phyloP scores from a whole-genome alignment of 208 protist species.

The Leishmania martiniquensis region DNA sequence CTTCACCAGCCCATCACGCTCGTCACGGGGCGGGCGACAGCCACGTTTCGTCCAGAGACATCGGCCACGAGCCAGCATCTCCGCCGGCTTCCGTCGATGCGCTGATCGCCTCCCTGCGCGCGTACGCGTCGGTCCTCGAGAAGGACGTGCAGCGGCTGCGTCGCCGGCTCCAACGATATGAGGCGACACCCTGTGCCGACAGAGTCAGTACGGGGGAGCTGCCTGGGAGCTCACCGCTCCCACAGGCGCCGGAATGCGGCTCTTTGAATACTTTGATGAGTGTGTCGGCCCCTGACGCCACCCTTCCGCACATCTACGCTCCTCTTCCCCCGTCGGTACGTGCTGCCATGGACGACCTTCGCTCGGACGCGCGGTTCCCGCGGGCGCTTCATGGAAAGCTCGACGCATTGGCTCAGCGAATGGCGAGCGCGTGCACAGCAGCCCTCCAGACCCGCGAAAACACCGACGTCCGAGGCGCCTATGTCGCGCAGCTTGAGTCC shows the following conservation, averaged over 20 bases:
- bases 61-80: not conserved
- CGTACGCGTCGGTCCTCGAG: conserved; percentile 11
- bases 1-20: not conserved
- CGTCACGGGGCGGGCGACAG: not conserved
- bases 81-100: not conserved
- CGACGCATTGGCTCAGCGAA: not conserved
- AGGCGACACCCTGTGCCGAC: not conserved
- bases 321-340: not conserved
- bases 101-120: not conserved
- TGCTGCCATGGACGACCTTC: conserved; percentile 2
- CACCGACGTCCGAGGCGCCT: conserved; percentile 21
- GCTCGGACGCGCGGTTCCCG: conserved; percentile 4
- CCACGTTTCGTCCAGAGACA: not conserved
- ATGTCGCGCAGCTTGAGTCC: conserved; percentile 29
- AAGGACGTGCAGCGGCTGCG: conserved; percentile 9
- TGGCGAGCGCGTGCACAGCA: not conserved
- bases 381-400: conserved; percentile 6
- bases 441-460: not conserved
- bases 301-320: not conserved
- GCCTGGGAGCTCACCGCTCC: not conserved
- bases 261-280: not conserved
- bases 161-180: conserved; percentile 2
- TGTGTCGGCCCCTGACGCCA: not conserved
- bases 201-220: not conserved
- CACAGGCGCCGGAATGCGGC: not conserved